Percentiles rank a stretch among this genome's conserved stretches.
phyloP scores from a whole-genome alignment of 768 basidiomycete species.

The Suillus discolor region DNA sequence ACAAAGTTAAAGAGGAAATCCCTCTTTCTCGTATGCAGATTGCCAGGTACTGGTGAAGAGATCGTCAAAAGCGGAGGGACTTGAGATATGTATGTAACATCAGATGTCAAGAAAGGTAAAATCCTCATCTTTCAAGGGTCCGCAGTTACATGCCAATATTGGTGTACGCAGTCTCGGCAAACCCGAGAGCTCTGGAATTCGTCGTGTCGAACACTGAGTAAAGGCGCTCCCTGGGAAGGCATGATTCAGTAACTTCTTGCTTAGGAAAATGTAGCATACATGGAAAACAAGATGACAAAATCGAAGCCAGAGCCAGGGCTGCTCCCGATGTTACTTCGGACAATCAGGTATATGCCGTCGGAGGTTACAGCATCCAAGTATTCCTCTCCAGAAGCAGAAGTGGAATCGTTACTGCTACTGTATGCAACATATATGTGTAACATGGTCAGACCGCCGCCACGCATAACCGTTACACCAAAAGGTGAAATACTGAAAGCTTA shows the following conservation, averaged over 20 bases:
- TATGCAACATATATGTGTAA: too few species aligned
- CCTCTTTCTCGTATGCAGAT: not conserved
- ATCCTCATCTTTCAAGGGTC: not conserved
- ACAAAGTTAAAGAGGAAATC: not conserved
- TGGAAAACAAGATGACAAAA: not conserved
- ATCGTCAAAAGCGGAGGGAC: not conserved
- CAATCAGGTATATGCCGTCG: slow-evolving; percentile 7
- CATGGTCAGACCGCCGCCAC: too few species aligned
- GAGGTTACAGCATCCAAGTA: too few species aligned
- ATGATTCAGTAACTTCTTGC: not conserved
- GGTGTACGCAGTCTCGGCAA: slow-evolving; percentile 36
- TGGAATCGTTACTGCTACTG: too few species aligned
- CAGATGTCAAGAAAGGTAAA: not conserved
- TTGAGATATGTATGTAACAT: not conserved
- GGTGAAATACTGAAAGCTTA: too few species aligned
- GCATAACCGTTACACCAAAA: too few species aligned
- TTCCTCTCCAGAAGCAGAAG: too few species aligned
- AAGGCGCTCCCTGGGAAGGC: slow-evolving; percentile 30
- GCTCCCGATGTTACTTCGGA: slow-evolving; percentile 22
- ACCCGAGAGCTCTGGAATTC: slow-evolving; percentile 30
- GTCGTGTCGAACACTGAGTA: slow-evolving; percentile 38
- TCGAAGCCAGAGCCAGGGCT: slow-evolving; percentile 31
- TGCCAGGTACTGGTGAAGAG: not conserved
- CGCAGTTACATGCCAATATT: not conserved
- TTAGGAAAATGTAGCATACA: slow-evolving; percentile 6